A percentile compares a stretch with the other conserved stretches of the same genome.
phyloP scores from a whole-genome alignment of 495 filamentous ascomycete genomes.

The Neurospora discreta region DNA sequence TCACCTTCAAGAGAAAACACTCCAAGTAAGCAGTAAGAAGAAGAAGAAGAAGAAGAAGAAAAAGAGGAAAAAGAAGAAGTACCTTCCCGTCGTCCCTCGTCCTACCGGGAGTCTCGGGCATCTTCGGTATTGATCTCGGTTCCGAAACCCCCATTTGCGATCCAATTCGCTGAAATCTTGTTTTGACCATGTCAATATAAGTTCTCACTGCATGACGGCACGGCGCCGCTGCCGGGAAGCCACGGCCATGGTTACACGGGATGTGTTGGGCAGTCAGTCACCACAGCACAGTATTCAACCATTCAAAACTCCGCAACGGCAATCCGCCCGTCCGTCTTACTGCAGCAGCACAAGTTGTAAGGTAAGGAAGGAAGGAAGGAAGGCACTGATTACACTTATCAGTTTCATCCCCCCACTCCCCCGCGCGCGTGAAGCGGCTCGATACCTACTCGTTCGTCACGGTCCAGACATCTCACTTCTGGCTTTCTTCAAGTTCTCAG shows the following conservation, averaged over 20 bases:
- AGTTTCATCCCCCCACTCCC: not conserved
- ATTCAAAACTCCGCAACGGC: not conserved
- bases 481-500: too few relatives aligned
- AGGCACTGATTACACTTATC: not conserved
- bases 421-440: not conserved
- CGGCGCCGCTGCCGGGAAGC: not conserved
- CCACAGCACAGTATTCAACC: not conserved
- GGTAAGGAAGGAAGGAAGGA: not conserved
- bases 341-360: not conserved
- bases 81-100: not conserved
- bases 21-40: not conserved
- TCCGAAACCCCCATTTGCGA: not conserved
- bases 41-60: not conserved
- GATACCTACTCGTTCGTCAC: not conserved
- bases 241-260: not conserved
- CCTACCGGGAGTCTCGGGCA: not conserved
- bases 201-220: not conserved
- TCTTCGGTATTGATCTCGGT: not conserved
- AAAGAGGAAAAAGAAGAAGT: too few relatives aligned
- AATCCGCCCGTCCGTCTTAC: not conserved
- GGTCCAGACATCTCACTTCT: too few relatives aligned
- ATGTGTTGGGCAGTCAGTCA: not conserved
- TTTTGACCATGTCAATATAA: not conserved
- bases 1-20: not conserved
- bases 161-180: not conserved